phyloP scores from a whole-genome alignment of 306 rosid genomes.

The Hippophae rhamnoides region DNA sequence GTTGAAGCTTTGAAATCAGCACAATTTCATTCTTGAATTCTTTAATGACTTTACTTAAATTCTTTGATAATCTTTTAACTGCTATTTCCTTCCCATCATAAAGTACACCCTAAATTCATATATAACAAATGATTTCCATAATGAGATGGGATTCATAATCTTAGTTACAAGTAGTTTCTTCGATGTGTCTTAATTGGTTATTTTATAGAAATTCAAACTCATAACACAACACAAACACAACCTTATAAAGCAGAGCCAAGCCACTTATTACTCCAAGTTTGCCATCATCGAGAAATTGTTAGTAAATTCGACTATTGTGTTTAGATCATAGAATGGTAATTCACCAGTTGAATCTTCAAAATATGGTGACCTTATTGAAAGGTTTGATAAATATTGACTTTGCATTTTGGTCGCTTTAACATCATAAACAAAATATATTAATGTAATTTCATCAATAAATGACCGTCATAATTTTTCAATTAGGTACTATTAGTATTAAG shows the following conservation, averaged over 20 bases:
- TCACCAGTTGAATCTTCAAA: background rate
- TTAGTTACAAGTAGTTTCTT: too few relatives aligned
- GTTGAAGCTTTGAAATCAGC: constrained; percentile 54
- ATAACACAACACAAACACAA: background rate
- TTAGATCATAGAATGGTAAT: constrained; percentile 2
- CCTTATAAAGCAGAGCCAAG: constrained; percentile 18
- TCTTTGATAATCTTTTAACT: constrained; percentile 40
- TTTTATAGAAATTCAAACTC: background rate
- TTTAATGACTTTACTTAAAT: constrained; percentile 40
- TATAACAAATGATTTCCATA: background rate
- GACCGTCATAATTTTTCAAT: too few relatives aligned
- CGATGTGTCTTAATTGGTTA: background rate
- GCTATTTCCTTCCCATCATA: constrained; percentile 17
- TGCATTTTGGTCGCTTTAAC: too few relatives aligned
- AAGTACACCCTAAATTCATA: constrained; percentile 1
- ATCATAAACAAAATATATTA: too few relatives aligned
- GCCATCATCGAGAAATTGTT: constrained; percentile 6
- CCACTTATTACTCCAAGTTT: constrained; percentile 21
- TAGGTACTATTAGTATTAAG: too few relatives aligned
- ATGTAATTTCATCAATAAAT: too few relatives aligned
- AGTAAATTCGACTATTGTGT: constrained; percentile 3
- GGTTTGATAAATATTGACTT: background rate
- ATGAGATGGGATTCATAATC: too few relatives aligned
- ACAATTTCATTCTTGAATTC: constrained; percentile 47
- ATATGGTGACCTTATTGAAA: background rate